Base-by-base conservation (phyloP, 768 basidiomycete species). In the Ephemerocybe angulata region DNA sequence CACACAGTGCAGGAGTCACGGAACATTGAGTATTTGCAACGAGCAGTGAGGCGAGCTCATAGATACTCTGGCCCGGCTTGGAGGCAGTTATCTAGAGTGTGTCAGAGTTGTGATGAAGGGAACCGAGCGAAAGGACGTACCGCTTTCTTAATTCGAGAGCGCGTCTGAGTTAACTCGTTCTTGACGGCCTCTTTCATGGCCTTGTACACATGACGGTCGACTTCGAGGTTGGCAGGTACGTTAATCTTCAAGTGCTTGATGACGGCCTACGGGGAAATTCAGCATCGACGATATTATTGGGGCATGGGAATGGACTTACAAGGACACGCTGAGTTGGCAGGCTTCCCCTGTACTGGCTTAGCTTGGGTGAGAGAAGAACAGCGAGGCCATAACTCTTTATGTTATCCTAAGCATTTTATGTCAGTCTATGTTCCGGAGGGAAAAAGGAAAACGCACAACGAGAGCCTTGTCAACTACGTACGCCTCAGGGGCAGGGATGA, bases 341-440 rank as follows among this genome's bases (percentile, higher is more conserved):
- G 17, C 25, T 41, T 4, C 64, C 66, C 41, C 63, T 63, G 53
- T 68, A 68, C 2, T 57, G 42, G 35, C 37, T 50, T 15, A 68
- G 57, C 43, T 68, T 65, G 12, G 60, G 31, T 3, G 67, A 68
- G 1, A 65, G 57, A 1, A 66, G 42, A 11, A 63, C 56, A 21
- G 63, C 62, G 4, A 59, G n/a, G 2, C 50, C 37, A 51, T 59
- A 62, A 44, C 50, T 57, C 21, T 55, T 41, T 30, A 66, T 62
- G 52, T 66, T 65, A n/a, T 58, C 60, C 63, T 66, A 30, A 5
- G 47, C 41, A 21, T 19, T 8, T 31, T 49, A 35, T 30, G 25
- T 25, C 13, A 38, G 25, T 42, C 17, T 4, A 57, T 17, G n/a
- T 12, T 19, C 12, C 41, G 48, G n/a, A 4, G 19, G 49, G 25